Base-by-base conservation (phyloP, 1,284 basidiomycete genomes). In the Cutaneotrichosporon sp. region DNA sequence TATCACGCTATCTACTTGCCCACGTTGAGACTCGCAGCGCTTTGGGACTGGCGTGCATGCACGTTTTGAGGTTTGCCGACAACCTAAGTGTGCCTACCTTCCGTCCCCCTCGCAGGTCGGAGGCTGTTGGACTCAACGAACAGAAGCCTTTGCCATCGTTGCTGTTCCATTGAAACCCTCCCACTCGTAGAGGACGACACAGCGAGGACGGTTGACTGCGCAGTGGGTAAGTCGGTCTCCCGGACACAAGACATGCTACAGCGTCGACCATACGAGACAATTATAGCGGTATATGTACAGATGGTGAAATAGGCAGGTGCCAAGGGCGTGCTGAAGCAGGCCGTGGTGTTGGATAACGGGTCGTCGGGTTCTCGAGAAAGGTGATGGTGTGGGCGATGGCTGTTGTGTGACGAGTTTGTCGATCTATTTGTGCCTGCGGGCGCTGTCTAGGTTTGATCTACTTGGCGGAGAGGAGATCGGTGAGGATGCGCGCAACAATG, bases 401-500 rank as follows among this genome's bases (percentile, higher is more conserved):
- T 5, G 9, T 42, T 4, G 38, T 7, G 7, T 8, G 38, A 7
- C 2, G 18, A 18, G 18, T 42, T 8, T n/a, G 38, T 18, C 6
- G 4, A 18, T 42, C 18, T 42, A 42, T 18, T 14, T 8, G 34
- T 13, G 7, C 18, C 6, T n/a, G n/a, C 6, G 38, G 38, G 38
- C 18, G 18, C 38, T 6, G 38, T n/a, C 38, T n/a, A 42, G 22
- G 5, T 13, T 47, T 13, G 45, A 14, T 29, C 22, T 50, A 31
- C 16, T 50, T 25, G 24, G 13, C 25, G 16, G 47, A 50, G 36
- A 53, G 42, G 14, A 76, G 60, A 3, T 64, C 67, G 52, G 72
- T 73, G 62, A 74, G 70, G 38, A 69, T 45, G 9, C 73, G 65
- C 38, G 59, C 62, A 25, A 60, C 62, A 46, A 43, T 49, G 29